These are phyloP conservation scores for Claviceps fusiformis DNA, from an alignment of 2,329 filamentous ascomycete genomes.

Conservation along the genomic window DNA sequence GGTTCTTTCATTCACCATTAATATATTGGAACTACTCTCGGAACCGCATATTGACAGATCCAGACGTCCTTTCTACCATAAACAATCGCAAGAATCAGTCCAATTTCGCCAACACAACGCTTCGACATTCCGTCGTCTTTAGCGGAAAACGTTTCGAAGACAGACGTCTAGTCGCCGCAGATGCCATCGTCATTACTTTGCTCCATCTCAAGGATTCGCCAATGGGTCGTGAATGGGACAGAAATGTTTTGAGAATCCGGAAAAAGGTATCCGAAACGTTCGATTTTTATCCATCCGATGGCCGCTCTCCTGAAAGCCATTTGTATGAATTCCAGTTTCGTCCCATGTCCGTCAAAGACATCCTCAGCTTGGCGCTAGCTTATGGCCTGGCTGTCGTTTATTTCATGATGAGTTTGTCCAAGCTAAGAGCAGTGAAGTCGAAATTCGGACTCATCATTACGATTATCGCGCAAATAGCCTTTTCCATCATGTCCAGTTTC, in stretches of 20 bases:
- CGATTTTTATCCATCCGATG: conserved; percentile 50
- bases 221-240: conserved; percentile 52
- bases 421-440: conserved; percentile 62
- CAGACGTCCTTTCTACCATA: conserved; percentile 53
- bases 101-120: conserved; percentile 58
- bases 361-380: conserved; percentile 47
- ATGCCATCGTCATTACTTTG: conserved; percentile 66
- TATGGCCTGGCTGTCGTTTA: conserved; percentile 53
- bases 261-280: conserved; percentile 38
- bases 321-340: conserved; percentile 70
- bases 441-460: conserved; percentile 59
- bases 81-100: conserved; percentile 48
- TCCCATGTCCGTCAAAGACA: conserved; percentile 56
- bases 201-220: conserved; percentile 54
- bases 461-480: conserved; percentile 53
- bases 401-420: conserved; percentile 52
- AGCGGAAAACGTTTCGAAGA: conserved; percentile 67
- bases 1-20: conserved; percentile 72
- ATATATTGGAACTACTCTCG: conserved; percentile 66
- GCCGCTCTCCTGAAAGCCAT: conserved; percentile 38
- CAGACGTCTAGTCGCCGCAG: conserved; percentile 53
- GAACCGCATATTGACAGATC: conserved; percentile 43
- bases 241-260: conserved; percentile 40
- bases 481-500: conserved; percentile 67
- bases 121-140: conserved; percentile 68